Conservation (phyloP, 192 early-diverging fungal species). For the Rhizophlyctis rosea region DNA sequence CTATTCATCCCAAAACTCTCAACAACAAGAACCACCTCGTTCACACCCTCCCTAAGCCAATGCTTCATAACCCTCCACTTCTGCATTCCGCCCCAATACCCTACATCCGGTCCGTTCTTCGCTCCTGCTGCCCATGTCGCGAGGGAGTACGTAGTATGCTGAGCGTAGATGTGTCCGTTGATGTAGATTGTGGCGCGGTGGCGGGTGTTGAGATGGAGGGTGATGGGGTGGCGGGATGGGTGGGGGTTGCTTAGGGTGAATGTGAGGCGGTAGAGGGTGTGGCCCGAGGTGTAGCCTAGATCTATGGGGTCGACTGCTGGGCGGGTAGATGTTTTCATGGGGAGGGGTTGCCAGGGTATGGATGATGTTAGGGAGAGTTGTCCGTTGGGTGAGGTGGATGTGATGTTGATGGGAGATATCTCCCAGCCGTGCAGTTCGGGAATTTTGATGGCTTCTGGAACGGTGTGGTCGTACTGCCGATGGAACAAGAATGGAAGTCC, state of each 20-base stretch:
- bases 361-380: too few relatives aligned
- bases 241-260: conserved; percentile 47
- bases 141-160: conserved; percentile 73
- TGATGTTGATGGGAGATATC: conserved; percentile 7
- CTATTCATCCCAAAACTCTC: conserved; percentile 75
- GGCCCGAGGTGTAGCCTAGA: conserved; percentile 58
- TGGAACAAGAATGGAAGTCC: too few relatives aligned
- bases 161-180: conserved; percentile 66
- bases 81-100: conserved; percentile 45
- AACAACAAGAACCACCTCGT: conserved; percentile 67
- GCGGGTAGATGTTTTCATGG: neutral
- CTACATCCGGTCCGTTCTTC: conserved; percentile 72
- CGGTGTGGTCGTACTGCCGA: too few relatives aligned
- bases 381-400: too few relatives aligned
- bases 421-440: neutral
- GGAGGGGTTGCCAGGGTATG: conserved; percentile 9
- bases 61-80: conserved; percentile 55
- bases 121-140: conserved; percentile 54
- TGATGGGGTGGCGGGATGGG: conserved; percentile 29
- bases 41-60: conserved; percentile 40
- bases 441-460: too few relatives aligned
- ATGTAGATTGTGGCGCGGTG: conserved; percentile 68
- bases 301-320: conserved; percentile 59
- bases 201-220: conserved; percentile 65
- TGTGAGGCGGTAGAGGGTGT: conserved; percentile 57